Evolutionary conservation across 176 grass and related monocot species (phyloP), one percentile per base, ranked within the genome.

Genomic region (Triticum urartu): DNA sequence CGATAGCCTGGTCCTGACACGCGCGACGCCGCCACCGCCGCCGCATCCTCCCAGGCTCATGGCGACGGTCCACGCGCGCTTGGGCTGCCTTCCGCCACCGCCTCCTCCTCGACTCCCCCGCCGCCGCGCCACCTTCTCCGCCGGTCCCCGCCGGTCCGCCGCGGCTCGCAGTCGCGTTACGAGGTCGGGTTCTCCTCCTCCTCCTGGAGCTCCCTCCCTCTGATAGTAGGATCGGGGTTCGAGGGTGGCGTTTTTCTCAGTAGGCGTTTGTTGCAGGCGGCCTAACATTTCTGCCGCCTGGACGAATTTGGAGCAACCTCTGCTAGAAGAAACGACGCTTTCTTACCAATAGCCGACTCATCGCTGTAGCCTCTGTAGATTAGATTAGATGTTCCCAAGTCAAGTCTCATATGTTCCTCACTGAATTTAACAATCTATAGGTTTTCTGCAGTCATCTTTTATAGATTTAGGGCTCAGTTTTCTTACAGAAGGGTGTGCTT

Each of bases 61-160:
- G 89, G 60, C 89, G 85, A 75, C 68, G 68, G 89, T 84, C 21
- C 81, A 61, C 68, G 67, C 59, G 60, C 76, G 58, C 81, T 79
- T 84, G 35, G 75, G 81, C 21, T 80, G 47, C 76, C 68, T 28
- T 79, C 89, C 78, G 34, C 48, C 35, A 24, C 34, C 24, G 75
- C 74, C 54, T 71, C 75, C 61, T 68, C 80, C 43, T 36, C 81
- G 45, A 2, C 20, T 13, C 11, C 61, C 18, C 38, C 22, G 74
- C 45, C 42, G 59, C 75, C 45, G 80, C 5, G 33, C 75, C 10
- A 33, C 67, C 24, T 68, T 79, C 14, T 77, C 67, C 20, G 45
- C 10, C 60, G 84, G 52, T 38, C 33, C 72, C 15, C 81, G 66
- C 8, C 81, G 81, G 50, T 39, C n/a, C n/a, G 11, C 70, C 82